Evolutionary conservation across 768 basidiomycete species (phyloP), one percentile per base, ranked within the genome.

Genomic region (Mrakia blollopis): DNA sequence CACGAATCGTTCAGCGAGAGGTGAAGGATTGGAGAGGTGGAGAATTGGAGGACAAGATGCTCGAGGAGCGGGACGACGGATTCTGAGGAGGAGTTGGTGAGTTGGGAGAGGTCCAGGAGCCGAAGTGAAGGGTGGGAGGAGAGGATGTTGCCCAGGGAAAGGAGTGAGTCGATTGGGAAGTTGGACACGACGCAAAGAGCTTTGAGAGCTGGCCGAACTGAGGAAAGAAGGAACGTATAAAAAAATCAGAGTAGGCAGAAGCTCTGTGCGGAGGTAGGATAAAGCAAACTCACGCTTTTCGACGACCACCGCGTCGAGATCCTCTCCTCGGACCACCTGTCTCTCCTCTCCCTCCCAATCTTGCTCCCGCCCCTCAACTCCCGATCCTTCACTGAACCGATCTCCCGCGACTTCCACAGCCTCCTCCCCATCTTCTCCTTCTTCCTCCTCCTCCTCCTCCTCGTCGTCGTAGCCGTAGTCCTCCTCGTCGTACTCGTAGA

Each of bases 341-440:
- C 62, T 63, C 30, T 63, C 30, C 62, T 63, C 62, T 21, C 62
- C 62, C n/a, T 63, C 62, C 62, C 62, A 63, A 11, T 21, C 23
- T 32, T 30, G 32, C 21, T 32, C n/a, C 62, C 30, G 3, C 30
- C 37, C 62, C 16, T 37, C 62, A 10, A 30, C 62, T 21, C 62
- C 62, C n/a, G 62, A 63, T 21, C 62, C 62, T 32, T 32, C 62
- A 18, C 62, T 63, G 3, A 63, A 37, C 30, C 62, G 62, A 63
- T 63, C 62, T 16, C 30, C 62, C 62, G 35, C 62, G 10, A 63
- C n/a, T 21, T 63, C 62, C 21, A 11, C 62, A 35, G 8, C 32
- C 62, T 63, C 62, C 9, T 37, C 62, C 7, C 18, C 62, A 21
- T 63, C 62, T 21, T 30, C 62, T 7, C 7, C 35, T 8, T 37